Evolutionary conservation across 2,329 filamentous ascomycete species (phyloP).

Genomic region (Fusarium burgessii): DNA sequence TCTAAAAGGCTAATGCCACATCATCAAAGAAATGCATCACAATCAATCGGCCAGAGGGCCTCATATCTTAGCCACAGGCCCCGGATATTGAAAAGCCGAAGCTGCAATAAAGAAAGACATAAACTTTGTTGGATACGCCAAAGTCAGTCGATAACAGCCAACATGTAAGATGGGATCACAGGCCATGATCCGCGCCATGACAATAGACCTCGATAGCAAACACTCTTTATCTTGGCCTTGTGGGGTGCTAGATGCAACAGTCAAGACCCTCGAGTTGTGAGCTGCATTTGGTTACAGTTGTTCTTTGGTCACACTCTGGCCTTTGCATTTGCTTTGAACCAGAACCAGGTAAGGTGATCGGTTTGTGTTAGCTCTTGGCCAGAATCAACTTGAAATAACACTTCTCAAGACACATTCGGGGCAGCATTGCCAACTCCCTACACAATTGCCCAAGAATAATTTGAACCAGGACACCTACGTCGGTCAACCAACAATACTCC

Average conservation of each 20-base stretch:
- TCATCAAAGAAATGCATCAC: background rate
- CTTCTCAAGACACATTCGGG: no score
- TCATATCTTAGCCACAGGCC: background rate
- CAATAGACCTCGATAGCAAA: background rate
- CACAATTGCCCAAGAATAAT: no score
- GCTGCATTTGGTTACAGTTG: background rate
- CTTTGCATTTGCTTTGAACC: background rate
- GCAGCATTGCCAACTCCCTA: no score
- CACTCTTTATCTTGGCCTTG: background rate
- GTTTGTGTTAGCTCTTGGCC: no score
- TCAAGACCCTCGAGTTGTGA: background rate
- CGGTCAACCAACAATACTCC: background rate
- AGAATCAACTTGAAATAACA: no score
- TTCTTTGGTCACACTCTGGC: background rate
- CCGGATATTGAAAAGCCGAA: background rate
- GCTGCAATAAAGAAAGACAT: background rate
- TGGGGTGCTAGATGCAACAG: background rate
- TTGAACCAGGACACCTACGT: background rate
- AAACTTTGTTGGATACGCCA: background rate
- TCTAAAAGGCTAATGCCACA: background rate
- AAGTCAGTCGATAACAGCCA: background rate
- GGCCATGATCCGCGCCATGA: background rate
- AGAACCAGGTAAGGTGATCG: background rate
- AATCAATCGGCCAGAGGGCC: background rate
- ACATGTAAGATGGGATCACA: background rate